Evolutionary conservation across 306 rosid species (phyloP).

Genomic region (Corylus heterophylla): DNA sequence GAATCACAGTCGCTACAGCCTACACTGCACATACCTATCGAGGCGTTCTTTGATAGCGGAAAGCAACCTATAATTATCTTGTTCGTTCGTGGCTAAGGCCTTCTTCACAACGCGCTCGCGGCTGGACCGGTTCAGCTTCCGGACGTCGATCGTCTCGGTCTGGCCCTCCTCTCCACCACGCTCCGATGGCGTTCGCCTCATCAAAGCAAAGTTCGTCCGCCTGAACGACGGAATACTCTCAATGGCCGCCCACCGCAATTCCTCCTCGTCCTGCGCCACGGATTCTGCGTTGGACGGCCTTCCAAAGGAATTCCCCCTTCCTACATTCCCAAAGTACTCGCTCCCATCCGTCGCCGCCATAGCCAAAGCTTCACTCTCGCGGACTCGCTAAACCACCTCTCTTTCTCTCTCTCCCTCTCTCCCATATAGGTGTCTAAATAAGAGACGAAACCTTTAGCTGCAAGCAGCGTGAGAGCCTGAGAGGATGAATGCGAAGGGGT

Average conservation of each 20-base stretch:
- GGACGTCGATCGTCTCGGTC: slow-evolving; percentile 49
- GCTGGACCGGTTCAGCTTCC: slow-evolving; percentile 49
- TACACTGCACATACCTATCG: slow-evolving; percentile 35
- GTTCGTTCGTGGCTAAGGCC: slow-evolving; percentile 74
- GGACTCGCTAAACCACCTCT: not conserved
- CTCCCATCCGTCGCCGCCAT: slow-evolving; percentile 91
- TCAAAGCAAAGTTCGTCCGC: slow-evolving; percentile 51
- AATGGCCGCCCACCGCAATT: slow-evolving; percentile 79
- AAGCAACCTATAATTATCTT: slow-evolving; percentile 66
- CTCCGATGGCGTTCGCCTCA: slow-evolving; percentile 33
- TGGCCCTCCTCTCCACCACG: not conserved
- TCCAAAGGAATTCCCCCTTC: slow-evolving; percentile 37
- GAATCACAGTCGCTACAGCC: too few relatives aligned
- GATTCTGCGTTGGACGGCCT: slow-evolving; percentile 68
- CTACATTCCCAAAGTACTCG: slow-evolving; percentile 59
- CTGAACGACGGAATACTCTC: slow-evolving; percentile 60
- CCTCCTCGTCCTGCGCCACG: slow-evolving; percentile 61
- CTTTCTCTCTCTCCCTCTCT: not conserved
- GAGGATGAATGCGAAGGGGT: not conserved
- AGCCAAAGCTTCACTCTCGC: not conserved
- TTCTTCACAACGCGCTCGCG: slow-evolving; percentile 73
- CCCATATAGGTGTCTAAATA: not conserved
- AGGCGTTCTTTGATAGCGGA: slow-evolving; percentile 73
- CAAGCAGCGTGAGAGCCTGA: not conserved
- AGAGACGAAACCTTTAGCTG: not conserved